Evolutionary conservation across 2,329 filamentous ascomycete species (phyloP), one percentile per base, ranked within the genome.

Genomic region (Aspergillus brunneoviolaceus): DNA sequence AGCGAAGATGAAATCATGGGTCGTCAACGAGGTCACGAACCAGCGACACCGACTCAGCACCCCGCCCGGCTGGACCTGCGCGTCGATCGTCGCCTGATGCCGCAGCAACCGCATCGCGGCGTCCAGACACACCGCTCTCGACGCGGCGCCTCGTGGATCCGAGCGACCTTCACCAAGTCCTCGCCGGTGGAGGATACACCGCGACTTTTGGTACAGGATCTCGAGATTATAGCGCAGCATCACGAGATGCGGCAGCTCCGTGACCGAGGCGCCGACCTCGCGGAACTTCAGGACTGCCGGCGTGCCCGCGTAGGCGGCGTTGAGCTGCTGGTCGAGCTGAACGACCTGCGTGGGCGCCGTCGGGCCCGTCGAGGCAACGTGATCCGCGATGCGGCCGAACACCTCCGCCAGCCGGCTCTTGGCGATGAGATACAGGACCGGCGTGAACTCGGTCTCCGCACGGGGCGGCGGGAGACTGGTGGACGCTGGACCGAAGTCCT

Each of bases 11-110:
- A 82, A 82, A 60, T 62, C 58, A 31, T 57, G 58, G 3, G 33
- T 81, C 53, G 79, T 72, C 3, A 81, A 63, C 3, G 78, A 78
- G 11, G 75, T 75, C 16, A 81, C 60, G 49, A 79, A 79, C 78
- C 78, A 82, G 47, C 72, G 74, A 42, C 80, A 70, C 4, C 74
- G 72, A 54, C 72, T 71, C 9, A 82, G 60, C 5, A 72, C 72
- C 0, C 79, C 77, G 0, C 75, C 77, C 0, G 75, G 75, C 49
- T 76, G 72, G 10, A 76, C 71, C 53, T 80, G 77, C 2, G 64
- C 62, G 58, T 81, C 75, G 7, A 83, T 62, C 11, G 75, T 75
- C 53, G 72, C 74, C 60, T 83, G 81, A 45, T 78, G 73, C 3
- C 74, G 67, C 16, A 84, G 68, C 10, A 79, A 78, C 39, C 76